Conservation (phyloP, 2,329 filamentous ascomycete species). For the Paraconiothyrium brasiliense region DNA sequence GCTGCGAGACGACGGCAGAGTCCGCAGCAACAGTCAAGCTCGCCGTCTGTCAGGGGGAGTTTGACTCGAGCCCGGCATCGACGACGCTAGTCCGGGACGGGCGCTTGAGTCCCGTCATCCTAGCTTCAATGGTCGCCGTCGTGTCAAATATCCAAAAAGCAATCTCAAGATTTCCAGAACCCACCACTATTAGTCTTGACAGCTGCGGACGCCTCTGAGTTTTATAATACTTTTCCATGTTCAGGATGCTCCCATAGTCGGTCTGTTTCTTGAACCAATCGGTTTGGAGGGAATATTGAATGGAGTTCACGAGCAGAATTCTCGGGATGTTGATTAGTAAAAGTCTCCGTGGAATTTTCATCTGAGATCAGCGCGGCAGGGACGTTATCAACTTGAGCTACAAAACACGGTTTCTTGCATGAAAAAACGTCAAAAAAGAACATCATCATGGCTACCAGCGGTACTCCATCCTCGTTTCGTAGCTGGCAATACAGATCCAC, state of each 20-base stretch:
- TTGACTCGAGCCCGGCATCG: constrained; percentile 9
- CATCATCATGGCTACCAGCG: constrained; percentile 16
- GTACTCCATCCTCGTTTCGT: constrained; percentile 16
- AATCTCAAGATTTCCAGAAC: not conserved
- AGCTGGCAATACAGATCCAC: constrained; percentile 63
- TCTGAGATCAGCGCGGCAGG: constrained; percentile 11
- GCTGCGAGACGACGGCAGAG: constrained; percentile 8
- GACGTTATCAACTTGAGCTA: constrained; percentile 6
- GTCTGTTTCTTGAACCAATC: constrained; percentile 1
- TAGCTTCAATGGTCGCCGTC: constrained; percentile 1
- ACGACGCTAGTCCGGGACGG: constrained; percentile 11
- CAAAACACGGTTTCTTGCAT: not conserved
- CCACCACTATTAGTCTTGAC: not conserved
- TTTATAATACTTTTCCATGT: constrained; percentile 8
- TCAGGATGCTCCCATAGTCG: constrained; percentile 10
- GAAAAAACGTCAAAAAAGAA: constrained; percentile 6
- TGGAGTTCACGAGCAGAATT: constrained; percentile 9
- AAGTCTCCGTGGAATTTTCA: constrained; percentile 8
- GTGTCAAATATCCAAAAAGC: constrained; percentile 12
- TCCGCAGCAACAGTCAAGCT: constrained; percentile 11
- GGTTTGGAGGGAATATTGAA: constrained; percentile 7
- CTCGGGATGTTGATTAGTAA: constrained; percentile 5
- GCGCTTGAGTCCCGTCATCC: constrained; percentile 9
- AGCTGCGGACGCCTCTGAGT: constrained; percentile 4
- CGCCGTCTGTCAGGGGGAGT: constrained; percentile 7